These are phyloP conservation scores for Eucalyptus marginata DNA, from an alignment of 345 rosid species.

Conservation along the genomic window DNA sequence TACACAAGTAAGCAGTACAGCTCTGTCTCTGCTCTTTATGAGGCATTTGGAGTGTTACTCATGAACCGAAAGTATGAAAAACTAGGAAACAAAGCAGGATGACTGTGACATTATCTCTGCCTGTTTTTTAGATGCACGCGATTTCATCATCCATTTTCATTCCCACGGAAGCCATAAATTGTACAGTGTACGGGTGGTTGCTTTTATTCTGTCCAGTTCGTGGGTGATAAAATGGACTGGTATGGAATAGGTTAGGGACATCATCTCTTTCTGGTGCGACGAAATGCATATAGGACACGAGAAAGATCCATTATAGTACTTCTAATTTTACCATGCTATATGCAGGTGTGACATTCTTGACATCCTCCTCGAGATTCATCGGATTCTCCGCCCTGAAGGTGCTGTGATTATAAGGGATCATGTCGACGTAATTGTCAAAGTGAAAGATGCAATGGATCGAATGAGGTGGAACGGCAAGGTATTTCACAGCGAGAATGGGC, in stretches of 20 bases:
- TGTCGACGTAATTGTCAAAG: conserved; percentile 30
- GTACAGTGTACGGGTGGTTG: not conserved
- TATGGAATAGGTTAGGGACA: not conserved
- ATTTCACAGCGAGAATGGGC: conserved; percentile 20
- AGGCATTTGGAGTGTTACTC: not conserved
- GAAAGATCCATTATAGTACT: not conserved
- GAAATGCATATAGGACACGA: not conserved
- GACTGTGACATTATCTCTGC: not conserved
- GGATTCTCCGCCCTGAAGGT: conserved; percentile 50
- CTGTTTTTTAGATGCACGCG: not conserved
- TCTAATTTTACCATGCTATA: not conserved
- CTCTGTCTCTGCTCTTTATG: not conserved
- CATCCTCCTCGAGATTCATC: conserved; percentile 53
- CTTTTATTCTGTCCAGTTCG: not conserved
- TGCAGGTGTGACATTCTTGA: conserved; percentile 47
- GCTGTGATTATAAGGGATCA: conserved; percentile 41
- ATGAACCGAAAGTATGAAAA: not conserved
- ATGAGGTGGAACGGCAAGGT: conserved; percentile 45
- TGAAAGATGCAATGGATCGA: conserved; percentile 19
- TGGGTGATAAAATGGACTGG: not conserved
- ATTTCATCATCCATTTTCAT: not conserved
- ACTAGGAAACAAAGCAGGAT: not conserved
- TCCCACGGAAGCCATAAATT: not conserved
- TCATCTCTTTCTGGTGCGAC: not conserved
- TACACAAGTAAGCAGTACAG: conserved; percentile 40